Base-by-base conservation (phyloP, 129 eudicot species). In the Flaveria brownii region DNA sequence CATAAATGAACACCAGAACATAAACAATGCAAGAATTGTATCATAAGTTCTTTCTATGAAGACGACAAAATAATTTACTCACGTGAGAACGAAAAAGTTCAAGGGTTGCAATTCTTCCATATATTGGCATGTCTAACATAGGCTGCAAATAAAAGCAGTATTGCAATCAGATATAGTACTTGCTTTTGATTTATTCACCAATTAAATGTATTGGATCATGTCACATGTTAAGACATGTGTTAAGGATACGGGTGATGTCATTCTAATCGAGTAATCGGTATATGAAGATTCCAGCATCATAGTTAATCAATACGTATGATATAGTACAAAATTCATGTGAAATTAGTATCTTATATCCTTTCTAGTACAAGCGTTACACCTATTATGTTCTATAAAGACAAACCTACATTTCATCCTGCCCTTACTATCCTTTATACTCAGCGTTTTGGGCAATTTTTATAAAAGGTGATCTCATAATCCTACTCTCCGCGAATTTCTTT, bases 41-140 rank as follows among this genome's bases (percentile, higher is more conserved):
- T 28, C 9, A 49, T 66, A n/a, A 72, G 3, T 6, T 46, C 15
- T 46, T 74, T 70, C 61, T 68, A 4, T 46, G 12, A 41, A 18
- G 36, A 42, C 46, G n/a, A 10, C 17, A n/a, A 11, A 47, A 9
- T 45, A 49, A 39, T 55, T 17, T 23, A 90, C 98, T 90, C 76
- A 93, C 98, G 78, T 93, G 98, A 70, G 97, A 95, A n/a, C 97
- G 97, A 67, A 90, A 90, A 76, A 93, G 97, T 85, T 90, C 96
- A 47, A 93, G 86, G 10, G 98, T 93, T 59, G 98, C 98, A 52
- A 93, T 93, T 90, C 98, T 85, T 71, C 97, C 98, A 69, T 93
- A 93, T 84, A 93, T 88, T 20, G 98, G 98, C 78, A 88, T 91
- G 78, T 90, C 98, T 84, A 93, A 73, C 92, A 87, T 90, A 70